Evolutionary conservation across 768 basidiomycete genomes (phyloP), one percentile per base, ranked within the genome.

Genomic region (Tricholoma hemisulphureum): DNA sequence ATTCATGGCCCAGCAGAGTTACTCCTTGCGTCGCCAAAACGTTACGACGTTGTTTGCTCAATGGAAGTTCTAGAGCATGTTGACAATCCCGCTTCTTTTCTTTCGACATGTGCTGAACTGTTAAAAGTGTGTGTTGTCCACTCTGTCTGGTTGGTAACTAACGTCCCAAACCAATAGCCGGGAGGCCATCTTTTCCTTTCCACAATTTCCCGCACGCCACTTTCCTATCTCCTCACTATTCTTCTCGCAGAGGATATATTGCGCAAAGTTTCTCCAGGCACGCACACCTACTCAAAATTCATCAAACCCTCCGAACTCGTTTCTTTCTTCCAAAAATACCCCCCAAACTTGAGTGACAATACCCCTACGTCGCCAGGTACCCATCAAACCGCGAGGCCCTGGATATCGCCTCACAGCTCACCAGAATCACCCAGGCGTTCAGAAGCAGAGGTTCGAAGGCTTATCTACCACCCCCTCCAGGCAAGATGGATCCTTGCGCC

Each of bases 1-100:
- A 73, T 83, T 7, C 85, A 91, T 65, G 79, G 83, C 0, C 78
- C 89, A 0, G 93, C 89, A 0, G 95, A 98, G 67, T 79, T 79
- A 1, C 80, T 99, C 3, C 73, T 91, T 26, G 67, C 79, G 10
- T 84, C 86, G 4, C 69, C 81, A 13, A 80, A 79, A 63, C 83
- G 83, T 52, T 98, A 88, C 68, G 96, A 98, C 69, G 83, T 95
- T 18, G 95, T 99, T 13, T 97, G 94, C 69, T 91, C 95, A 9
- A 93, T 98, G 93, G 97, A 99, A 71, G 96, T 99, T 7, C 69
- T 99, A 28, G 97, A 99, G 74, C 97, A 99, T 67, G 97, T 99
- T 51, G 91, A 97, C 68, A 88, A 96, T 66, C 95, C 97, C 1
- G 78, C 84, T 6, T 79, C 81, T 6, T 99, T 99, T 71, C 80